Conservation (phyloP, 805 yeast genomes). For the Candida peoriensis region DNA sequence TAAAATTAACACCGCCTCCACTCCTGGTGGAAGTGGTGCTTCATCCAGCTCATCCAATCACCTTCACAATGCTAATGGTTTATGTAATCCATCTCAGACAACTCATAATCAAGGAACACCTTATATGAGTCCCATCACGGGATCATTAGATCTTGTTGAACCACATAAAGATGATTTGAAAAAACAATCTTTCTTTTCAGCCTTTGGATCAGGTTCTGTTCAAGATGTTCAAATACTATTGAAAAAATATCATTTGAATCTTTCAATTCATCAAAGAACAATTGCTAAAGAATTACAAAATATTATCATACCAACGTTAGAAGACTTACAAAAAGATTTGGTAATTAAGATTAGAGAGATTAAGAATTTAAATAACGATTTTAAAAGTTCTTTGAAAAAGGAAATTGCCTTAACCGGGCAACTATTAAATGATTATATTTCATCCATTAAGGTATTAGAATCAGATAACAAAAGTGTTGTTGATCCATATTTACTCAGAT, state of each 20-base stretch:
- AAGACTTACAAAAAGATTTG: constrained; percentile 67
- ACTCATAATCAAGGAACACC: neutral
- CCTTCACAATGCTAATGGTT: neutral
- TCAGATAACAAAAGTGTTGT: constrained; percentile 34
- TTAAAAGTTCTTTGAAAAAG: constrained; percentile 64
- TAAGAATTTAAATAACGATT: constrained; percentile 73
- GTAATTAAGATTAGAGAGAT: constrained; percentile 82
- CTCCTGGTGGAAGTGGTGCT: constrained; percentile 1
- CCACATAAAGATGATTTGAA: constrained; percentile 20
- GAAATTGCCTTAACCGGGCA: constrained; percentile 66
- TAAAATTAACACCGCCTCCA: constrained; percentile 2
- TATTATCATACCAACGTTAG: constrained; percentile 61
- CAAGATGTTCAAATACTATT: constrained; percentile 76
- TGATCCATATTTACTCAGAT: constrained; percentile 79
- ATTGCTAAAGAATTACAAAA: constrained; percentile 52
- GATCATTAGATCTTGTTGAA: constrained; percentile 31
- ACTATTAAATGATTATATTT: constrained; percentile 47
- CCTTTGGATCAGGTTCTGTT: constrained; percentile 67
- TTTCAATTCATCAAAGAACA: constrained; percentile 51
- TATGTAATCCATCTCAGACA: neutral
- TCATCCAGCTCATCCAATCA: neutral
- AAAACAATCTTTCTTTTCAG: constrained; percentile 54
- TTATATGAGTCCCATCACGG: constrained; percentile 24
- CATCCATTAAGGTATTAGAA: constrained; percentile 53
- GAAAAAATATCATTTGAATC: constrained; percentile 60